Evolutionary conservation across 139 green algal species (phyloP).

Genomic region (Chlorella vulgaris): DNA sequence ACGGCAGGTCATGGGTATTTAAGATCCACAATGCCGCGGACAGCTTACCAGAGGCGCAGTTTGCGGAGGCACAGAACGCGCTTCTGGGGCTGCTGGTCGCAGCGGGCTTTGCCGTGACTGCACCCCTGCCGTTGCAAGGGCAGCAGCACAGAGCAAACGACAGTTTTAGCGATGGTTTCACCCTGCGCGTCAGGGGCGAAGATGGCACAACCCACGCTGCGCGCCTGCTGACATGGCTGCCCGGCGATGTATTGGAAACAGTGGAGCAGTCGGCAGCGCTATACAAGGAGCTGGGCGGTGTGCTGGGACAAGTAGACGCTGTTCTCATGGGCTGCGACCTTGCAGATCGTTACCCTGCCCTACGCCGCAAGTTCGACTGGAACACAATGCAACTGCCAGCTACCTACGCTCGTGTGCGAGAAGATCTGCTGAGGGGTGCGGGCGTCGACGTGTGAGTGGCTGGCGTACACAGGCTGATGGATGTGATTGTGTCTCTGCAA

Average conservation of each 20-base stretch:
- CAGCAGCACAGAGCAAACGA: background rate
- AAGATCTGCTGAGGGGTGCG: background rate
- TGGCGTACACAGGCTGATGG: background rate
- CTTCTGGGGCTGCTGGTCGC: background rate
- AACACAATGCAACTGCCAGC: background rate
- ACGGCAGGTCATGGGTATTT: background rate
- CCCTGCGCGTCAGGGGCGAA: background rate
- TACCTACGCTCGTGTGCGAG: background rate
- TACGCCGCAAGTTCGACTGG: constrained; percentile 4
- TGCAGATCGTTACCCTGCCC: background rate
- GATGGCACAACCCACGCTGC: constrained; percentile 12
- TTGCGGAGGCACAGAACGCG: constrained; percentile 19
- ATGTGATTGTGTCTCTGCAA: no score
- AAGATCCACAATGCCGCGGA: constrained; percentile 19
- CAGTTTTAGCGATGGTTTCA: background rate
- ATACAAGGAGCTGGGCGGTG: background rate
- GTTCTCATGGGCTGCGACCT: background rate
- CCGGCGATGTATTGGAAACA: background rate
- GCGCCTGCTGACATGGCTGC: constrained; percentile 26
- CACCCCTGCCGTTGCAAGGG: background rate
- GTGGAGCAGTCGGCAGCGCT: background rate
- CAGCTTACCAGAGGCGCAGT: background rate
- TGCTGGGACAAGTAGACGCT: background rate
- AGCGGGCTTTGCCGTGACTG: background rate
- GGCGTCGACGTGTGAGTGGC: constrained; percentile 16